Percentiles rank a stretch among this genome's conserved stretches.
phyloP scores from a whole-genome alignment of 371 early-diverging fungal species.

The Chytridiales sp. region DNA sequence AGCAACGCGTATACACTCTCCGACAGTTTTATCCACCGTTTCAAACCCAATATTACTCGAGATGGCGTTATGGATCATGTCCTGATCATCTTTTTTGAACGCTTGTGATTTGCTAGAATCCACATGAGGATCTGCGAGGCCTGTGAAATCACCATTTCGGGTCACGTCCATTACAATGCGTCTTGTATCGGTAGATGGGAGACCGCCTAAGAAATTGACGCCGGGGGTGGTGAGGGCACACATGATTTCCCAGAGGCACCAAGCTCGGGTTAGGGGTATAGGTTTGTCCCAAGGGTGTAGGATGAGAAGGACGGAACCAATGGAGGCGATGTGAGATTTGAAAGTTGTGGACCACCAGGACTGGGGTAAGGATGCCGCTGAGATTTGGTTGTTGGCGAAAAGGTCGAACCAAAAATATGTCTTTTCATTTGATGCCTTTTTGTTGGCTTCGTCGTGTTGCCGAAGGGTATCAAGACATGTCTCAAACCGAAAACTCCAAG shows the following conservation, averaged over 20 bases:
- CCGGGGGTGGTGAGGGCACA: no score
- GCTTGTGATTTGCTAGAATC: no score
- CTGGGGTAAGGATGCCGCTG: conserved; percentile 4
- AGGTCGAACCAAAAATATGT: conserved; percentile 31
- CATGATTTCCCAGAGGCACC: conserved; percentile 23
- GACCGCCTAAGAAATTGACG: no score
- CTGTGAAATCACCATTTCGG: no score
- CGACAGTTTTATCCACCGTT: no score
- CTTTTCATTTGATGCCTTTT: neutral
- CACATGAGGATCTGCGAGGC: no score
- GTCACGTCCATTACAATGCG: no score
- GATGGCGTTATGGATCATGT: no score
- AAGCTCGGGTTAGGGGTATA: conserved; percentile 21
- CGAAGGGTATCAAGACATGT: conserved; percentile 22
- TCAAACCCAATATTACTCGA: no score
- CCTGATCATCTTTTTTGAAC: no score
- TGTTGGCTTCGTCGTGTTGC: neutral
- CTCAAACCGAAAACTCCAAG: conserved; percentile 27
- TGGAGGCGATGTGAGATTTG: conserved; percentile 13
- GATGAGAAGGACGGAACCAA: conserved; percentile 27
- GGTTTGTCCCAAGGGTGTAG: conserved; percentile 30
- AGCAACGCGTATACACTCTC: no score
- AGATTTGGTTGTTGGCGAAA: conserved; percentile 23
- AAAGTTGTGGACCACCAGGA: conserved; percentile 26
- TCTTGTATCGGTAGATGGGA: no score